A percentile compares a stretch with the other conserved stretches of the same genome.
Conservation (phyloP, 805 yeast genomes). For the Myxozyma mucilagina region DNA sequence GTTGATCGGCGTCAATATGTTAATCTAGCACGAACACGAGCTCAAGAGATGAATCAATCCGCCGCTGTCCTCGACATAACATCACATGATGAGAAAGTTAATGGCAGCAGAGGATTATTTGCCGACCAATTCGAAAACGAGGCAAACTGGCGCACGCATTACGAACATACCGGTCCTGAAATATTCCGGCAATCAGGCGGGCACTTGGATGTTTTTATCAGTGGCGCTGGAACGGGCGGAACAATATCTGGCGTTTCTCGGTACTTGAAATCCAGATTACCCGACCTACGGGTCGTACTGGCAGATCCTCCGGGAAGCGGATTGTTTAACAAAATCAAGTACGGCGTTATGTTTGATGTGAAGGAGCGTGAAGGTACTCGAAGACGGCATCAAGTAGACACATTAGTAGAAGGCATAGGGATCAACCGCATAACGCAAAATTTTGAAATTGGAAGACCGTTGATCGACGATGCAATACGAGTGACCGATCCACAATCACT, state of each 20-base stretch:
- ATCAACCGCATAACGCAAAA: conserved; percentile 82
- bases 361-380: conserved; percentile 92
- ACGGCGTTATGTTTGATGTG: conserved; percentile 89
- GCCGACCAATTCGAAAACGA: conserved; percentile 97
- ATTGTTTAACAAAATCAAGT: conserved; percentile 75
- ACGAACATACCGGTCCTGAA: conserved; percentile 86
- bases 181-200: conserved; percentile 75
- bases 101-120: conserved; percentile 64
- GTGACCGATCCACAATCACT: conserved; percentile 81
- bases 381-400: conserved; percentile 94
- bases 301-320: conserved; percentile 99
- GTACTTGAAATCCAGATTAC: conserved; percentile 58
- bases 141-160: conserved; percentile 84
- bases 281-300: conserved; percentile 54
- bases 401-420: conserved; percentile 92
- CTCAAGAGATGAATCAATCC: conserved; percentile 43
- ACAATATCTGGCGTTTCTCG: conserved; percentile 90
- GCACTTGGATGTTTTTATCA: conserved; percentile 69
- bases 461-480: conserved; percentile 74
- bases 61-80: neutral
- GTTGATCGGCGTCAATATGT: conserved; percentile 93
- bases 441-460: conserved; percentile 66
- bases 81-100: conserved; percentile 37
- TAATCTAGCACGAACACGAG: conserved; percentile 74
- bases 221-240: conserved; percentile 97